A percentile compares a stretch with the other conserved stretches of the same genome.
Conservation (phyloP, 1,284 basidiomycete species). For the Leucocoprinus gongylophorus region DNA sequence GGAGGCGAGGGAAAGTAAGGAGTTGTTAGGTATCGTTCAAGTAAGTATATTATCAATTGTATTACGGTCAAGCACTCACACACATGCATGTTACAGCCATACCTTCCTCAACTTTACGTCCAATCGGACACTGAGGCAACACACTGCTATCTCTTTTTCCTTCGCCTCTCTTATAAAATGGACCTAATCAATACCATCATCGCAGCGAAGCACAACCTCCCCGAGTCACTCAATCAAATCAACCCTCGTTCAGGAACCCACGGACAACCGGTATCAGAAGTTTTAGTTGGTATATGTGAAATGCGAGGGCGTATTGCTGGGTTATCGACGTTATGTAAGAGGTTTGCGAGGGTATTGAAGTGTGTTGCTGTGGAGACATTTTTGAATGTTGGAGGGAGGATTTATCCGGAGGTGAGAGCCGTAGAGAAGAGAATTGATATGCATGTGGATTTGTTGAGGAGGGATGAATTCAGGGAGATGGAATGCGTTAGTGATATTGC, state of each 20-base stretch:
- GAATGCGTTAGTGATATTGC: conserved; percentile 87
- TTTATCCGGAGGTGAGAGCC: conserved; percentile 78
- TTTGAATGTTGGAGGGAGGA: conserved; percentile 78
- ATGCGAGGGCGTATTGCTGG: conserved; percentile 77
- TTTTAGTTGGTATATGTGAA: conserved; percentile 86
- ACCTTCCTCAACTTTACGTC: conserved; percentile 78
- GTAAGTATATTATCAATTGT: conserved; percentile 25
- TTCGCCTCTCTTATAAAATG: conserved; percentile 75
- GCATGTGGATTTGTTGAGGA: conserved; percentile 77
- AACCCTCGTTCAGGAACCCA: background rate
- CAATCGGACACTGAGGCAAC: conserved; percentile 85
- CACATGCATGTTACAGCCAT: conserved; percentile 46
- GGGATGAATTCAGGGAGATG: conserved; percentile 87
- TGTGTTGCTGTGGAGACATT: conserved; percentile 79
- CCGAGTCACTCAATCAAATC: conserved; percentile 61
- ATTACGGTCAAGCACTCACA: background rate
- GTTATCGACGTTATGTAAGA: conserved; percentile 77
- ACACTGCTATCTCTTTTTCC: conserved; percentile 86
- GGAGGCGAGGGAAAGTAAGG: conserved; percentile 75
- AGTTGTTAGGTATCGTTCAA: conserved; percentile 68
- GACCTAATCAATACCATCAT: conserved; percentile 80
- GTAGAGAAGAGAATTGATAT: conserved; percentile 90
- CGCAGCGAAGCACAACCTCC: conserved; percentile 74
- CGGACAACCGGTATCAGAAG: conserved; percentile 57
- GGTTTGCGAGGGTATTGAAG: conserved; percentile 77